Percentiles rank a stretch among this genome's conserved stretches.
Conservation (phyloP, 441 rosid species). For the Erysimum cheiri region DNA sequence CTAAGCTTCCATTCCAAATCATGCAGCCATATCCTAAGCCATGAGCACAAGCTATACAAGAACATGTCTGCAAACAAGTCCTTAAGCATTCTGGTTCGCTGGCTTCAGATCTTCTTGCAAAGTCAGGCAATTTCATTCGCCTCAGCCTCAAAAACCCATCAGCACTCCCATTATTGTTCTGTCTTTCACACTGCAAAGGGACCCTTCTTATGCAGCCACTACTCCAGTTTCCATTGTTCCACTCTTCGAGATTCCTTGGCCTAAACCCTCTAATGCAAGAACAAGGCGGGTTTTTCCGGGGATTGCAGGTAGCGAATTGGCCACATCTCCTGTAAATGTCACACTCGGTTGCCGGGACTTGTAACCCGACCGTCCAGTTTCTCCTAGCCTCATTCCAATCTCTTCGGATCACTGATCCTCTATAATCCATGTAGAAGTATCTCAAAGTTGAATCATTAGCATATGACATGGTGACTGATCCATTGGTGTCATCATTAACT, state of each 20-base stretch:
- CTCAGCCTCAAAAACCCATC: conserved; percentile 52
- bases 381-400: conserved; percentile 39
- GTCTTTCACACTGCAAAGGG: conserved; percentile 47
- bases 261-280: conserved; percentile 57
- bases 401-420: conserved; percentile 31
- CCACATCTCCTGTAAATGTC: conserved; percentile 56
- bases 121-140: conserved; percentile 52
- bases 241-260: conserved; percentile 47
- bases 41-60: conserved; percentile 63
- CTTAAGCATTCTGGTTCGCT: conserved; percentile 44
- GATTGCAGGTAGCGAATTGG: conserved; percentile 42
- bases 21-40: conserved; percentile 56
- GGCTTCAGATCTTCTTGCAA: conserved; percentile 42
- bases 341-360: conserved; percentile 41
- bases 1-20: conserved; percentile 53
- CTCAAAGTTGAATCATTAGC: conserved; percentile 26
- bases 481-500: conserved; percentile 36
- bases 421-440: conserved; percentile 39
- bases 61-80: conserved; percentile 56
- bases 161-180: conserved; percentile 35
- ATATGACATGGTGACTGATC: conserved; percentile 35
- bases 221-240: conserved; percentile 56
- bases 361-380: conserved; percentile 21
- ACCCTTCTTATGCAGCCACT: conserved; percentile 56
- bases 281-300: conserved; percentile 44